phyloP scores from a whole-genome alignment of 371 early-diverging fungal genomes.

The Mucor lusitanicus region DNA sequence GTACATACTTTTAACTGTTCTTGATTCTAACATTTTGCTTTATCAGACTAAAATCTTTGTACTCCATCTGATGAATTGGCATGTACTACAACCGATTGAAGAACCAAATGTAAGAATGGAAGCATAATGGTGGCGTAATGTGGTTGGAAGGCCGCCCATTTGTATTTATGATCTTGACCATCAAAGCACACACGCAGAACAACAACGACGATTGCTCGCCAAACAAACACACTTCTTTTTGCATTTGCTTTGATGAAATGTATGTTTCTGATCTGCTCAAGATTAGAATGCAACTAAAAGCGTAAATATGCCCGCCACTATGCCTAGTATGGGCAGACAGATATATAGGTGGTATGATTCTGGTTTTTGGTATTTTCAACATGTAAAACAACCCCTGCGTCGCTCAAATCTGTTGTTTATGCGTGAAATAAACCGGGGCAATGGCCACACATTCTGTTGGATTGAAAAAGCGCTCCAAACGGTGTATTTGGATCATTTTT shows the following conservation, averaged over 20 bases:
- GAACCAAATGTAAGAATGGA: background rate
- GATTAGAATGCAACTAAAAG: slow-evolving; percentile 61
- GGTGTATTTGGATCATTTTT: background rate
- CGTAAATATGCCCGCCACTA: slow-evolving; percentile 29
- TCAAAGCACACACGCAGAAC: slow-evolving; percentile 46
- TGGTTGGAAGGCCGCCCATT: background rate
- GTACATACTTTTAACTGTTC: background rate
- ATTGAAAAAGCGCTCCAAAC: slow-evolving; percentile 1
- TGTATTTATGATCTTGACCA: slow-evolving; percentile 64
- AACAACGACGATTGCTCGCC: background rate
- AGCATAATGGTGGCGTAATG: background rate
- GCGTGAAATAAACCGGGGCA: background rate
- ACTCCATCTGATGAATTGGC: background rate
- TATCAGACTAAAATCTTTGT: background rate
- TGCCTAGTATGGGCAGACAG: slow-evolving; percentile 21
- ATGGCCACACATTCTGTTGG: background rate
- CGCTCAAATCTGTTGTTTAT: background rate
- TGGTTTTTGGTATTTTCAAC: background rate
- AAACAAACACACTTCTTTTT: background rate
- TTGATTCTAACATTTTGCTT: background rate
- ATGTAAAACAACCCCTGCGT: background rate
- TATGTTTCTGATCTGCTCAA: too few relatives aligned
- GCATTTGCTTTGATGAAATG: slow-evolving; percentile 80
- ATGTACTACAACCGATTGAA: background rate
- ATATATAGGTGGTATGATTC: slow-evolving; percentile 44